phyloP scores from a whole-genome alignment of 148 eudicot species.

The Spergularia bocconei region DNA sequence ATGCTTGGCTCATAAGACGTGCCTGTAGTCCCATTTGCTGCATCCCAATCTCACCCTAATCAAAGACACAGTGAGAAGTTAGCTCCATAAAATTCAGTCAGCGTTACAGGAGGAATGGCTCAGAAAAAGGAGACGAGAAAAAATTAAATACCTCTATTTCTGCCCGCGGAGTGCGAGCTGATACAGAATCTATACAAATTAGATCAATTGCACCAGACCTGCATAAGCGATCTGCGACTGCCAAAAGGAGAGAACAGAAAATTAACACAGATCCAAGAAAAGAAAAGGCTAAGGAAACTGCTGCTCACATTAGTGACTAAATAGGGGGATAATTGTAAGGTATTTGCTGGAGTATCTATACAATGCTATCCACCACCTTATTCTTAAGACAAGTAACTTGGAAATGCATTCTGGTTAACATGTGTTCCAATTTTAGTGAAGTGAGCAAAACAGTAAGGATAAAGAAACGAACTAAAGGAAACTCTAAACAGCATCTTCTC shows the following conservation, averaged over 20 bases:
- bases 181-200: slow-evolving; percentile 93
- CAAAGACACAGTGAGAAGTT: slow-evolving; percentile 19
- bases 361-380: neutral
- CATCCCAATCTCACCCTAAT: slow-evolving; percentile 96
- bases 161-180: slow-evolving; percentile 96
- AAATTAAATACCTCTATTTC: slow-evolving; percentile 71
- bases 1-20: slow-evolving; percentile 96
- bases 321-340: no score
- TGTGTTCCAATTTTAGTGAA: neutral
- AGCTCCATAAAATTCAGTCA: neutral
- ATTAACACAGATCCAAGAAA: neutral
- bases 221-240: slow-evolving; percentile 99
- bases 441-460: neutral
- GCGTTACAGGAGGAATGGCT: neutral
- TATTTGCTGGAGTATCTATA: no score
- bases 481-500: neutral
- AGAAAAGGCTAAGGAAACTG: no score
- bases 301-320: no score
- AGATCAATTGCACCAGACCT: slow-evolving; percentile 96
- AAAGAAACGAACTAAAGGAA: neutral
- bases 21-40: slow-evolving; percentile 99
- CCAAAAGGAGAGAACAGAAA: slow-evolving; percentile 20
- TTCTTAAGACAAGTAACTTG: neutral
- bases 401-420: neutral
- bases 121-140: slow-evolving; percentile 4